phyloP scores from a whole-genome alignment of 768 basidiomycete species.

The Phylloporus arenicola region DNA sequence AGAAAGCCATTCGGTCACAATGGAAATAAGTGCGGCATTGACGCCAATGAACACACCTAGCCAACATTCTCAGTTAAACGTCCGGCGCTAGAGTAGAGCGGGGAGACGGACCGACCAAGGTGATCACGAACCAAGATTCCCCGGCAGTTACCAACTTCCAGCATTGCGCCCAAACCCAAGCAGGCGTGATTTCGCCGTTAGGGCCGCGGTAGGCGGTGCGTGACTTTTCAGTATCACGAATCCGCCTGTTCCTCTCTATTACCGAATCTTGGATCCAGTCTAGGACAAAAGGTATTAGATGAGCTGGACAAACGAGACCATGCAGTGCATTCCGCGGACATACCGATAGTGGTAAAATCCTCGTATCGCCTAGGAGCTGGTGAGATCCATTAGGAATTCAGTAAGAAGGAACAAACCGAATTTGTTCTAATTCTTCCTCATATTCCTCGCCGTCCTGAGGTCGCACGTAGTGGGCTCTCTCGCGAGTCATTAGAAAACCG shows the following conservation, averaged over 20 bases:
- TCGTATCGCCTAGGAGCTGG: constrained; percentile 68
- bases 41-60: constrained; percentile 86
- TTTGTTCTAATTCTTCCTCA: constrained; percentile 63
- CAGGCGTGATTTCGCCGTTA: constrained; percentile 44
- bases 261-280: constrained; percentile 98
- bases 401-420: constrained; percentile 40
- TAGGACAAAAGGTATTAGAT: constrained; percentile 28
- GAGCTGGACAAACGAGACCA: constrained; percentile 11
- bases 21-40: constrained; percentile 92
- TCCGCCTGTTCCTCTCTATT: constrained; percentile 75
- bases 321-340: constrained; percentile 19
- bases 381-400: constrained; percentile 10
- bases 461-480: constrained; percentile 21
- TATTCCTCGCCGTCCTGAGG: constrained; percentile 36
- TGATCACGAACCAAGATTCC: constrained; percentile 91
- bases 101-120: constrained; percentile 70
- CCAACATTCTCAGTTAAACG: constrained; percentile 2
- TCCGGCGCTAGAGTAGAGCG: not conserved
- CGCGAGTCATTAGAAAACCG: constrained; percentile 18
- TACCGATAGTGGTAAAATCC: constrained; percentile 93
- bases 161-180: constrained; percentile 59
- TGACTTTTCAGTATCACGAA: constrained; percentile 45
- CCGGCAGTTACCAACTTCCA: constrained; percentile 59
- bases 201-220: constrained; percentile 45
- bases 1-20: constrained; percentile 94